Base-by-base conservation (phyloP, 2,329 filamentous ascomycete species). In the Xylaria polymorpha region DNA sequence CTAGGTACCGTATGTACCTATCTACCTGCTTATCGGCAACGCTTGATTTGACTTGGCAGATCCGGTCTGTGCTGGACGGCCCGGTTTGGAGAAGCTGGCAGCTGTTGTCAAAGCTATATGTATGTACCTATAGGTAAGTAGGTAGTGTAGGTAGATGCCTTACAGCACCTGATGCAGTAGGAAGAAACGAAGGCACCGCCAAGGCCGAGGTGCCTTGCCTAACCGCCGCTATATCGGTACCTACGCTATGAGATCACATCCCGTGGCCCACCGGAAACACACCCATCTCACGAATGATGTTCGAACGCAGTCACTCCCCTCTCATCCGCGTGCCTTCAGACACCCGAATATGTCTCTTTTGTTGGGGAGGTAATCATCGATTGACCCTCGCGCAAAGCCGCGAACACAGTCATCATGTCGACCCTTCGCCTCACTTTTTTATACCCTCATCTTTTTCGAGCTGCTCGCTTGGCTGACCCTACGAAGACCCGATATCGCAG, bases 401-500 rank as follows among this genome's bases (percentile, higher is more conserved):
- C 50, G 43, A 55, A 61, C 29, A 29, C 18, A 57, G 56, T 66
- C 4, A 78, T 75, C 70, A 93, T 93, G 88, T 85, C 90, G 71
- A 84, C 86, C 29, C 82, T 84, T 69, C 85, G 90, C 75, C 83
- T 93, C 68, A 87, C 88, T 18, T 92, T 92, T 75, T 83, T 93
- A 20, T 92, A 92, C 73, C 90, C 91, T 55, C 88, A 89, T 73
- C 80, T 92, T 64, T 87, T 91, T 79, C 88, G 89, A 64, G 83
- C 85, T 18, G 78, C 85, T 71, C 83, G 85, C 71, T 73, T 78
- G 71, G 76, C 79, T 79, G 77, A 88, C 80, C 77, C 81, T 74
- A 79, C 82, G 15, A 79, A 85, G 63, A 79, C 82, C 69, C 76
- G 76, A 76, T 72, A 74, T 76, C 81, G 73, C 71, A 75, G 72